Percentiles rank a stretch among this genome's conserved stretches.
Evolutionary conservation across 1,139 yeast genomes (phyloP).

Genomic region (Geotrichum candidum): DNA sequence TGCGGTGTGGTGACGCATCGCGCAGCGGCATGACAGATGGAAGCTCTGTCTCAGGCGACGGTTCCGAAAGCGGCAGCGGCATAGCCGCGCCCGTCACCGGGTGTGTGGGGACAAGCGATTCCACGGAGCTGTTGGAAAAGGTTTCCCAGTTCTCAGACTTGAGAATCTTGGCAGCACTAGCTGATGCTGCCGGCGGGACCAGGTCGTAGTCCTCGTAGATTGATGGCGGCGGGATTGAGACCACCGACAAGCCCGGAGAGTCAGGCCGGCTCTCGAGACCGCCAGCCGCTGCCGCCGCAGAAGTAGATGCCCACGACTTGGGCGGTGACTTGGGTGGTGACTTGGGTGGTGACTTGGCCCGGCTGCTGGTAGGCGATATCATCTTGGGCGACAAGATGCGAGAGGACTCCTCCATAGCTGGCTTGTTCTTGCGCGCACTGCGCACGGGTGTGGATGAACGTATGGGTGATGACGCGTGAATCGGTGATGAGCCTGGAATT

Average conservation of each 20-base stretch:
- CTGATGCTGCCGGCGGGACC: not conserved
- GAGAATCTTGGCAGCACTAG: not conserved
- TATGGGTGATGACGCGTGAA: not conserved
- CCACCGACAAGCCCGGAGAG: not conserved
- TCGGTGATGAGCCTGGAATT: not conserved
- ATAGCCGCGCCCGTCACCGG: not conserved
- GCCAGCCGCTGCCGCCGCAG: not conserved
- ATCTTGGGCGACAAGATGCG: not conserved
- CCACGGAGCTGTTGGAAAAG: constrained; percentile 11
- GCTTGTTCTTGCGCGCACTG: not conserved
- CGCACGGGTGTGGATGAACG: not conserved
- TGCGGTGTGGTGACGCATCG: constrained; percentile 1
- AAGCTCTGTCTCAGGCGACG: not conserved
- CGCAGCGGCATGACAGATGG: constrained; percentile 6
- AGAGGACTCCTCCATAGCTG: not conserved
- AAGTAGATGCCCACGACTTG: not conserved
- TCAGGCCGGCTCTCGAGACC: not conserved
- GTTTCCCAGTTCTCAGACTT: constrained; percentile 15
- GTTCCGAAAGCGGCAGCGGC: not conserved
- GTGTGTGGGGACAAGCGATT: constrained; percentile 3
- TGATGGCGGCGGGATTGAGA: not conserved
- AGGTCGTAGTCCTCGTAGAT: not conserved
- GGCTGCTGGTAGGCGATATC: not conserved
- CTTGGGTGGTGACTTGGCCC: not conserved
- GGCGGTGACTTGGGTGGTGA: not conserved